These are phyloP conservation scores for Sarocladium strictum DNA, from an alignment of 2,329 filamentous ascomycete species.

Conservation along the genomic window DNA sequence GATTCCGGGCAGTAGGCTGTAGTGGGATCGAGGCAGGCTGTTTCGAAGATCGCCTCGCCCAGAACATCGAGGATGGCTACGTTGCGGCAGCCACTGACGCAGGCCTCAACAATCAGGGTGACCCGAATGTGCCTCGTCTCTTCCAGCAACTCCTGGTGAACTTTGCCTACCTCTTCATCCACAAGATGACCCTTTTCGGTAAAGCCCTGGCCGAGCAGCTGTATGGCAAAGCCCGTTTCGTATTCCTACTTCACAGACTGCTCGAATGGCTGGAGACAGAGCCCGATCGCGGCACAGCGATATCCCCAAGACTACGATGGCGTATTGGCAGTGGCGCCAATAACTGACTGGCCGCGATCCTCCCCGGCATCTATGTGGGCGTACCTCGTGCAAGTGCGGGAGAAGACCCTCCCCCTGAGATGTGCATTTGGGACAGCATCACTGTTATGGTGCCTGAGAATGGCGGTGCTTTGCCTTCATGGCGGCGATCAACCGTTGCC, in stretches of 20 bases:
- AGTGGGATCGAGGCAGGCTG: conserved; percentile 22
- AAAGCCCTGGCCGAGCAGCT: conserved; percentile 34
- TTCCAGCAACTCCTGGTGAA: conserved; percentile 24
- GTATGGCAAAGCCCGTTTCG: conserved; percentile 27
- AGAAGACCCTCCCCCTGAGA: conserved; percentile 11
- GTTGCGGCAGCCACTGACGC: conserved; percentile 14
- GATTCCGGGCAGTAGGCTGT: conserved; percentile 23
- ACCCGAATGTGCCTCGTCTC: conserved; percentile 14
- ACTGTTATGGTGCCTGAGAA: conserved; percentile 39
- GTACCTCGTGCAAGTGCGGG: conserved; percentile 26
- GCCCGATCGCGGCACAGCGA: conserved; percentile 38
- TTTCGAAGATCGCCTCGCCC: conserved; percentile 10
- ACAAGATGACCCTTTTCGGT: conserved; percentile 20
- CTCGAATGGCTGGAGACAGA: conserved; percentile 46
- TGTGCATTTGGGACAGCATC: conserved; percentile 21
- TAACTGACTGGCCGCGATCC: conserved; percentile 29
- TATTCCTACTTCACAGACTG: conserved; percentile 45
- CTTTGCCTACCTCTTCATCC: conserved; percentile 25
- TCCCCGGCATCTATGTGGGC: conserved; percentile 12
- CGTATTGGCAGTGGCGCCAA: conserved; percentile 36
- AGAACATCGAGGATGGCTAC: conserved; percentile 13
- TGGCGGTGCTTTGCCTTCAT: no score
- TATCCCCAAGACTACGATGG: conserved; percentile 46
- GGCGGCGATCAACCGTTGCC: no score
- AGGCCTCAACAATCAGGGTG: conserved; percentile 8